These are phyloP conservation scores for Begonia peltatifolia DNA, from an alignment of 306 rosid genomes.

Conservation along the genomic window DNA sequence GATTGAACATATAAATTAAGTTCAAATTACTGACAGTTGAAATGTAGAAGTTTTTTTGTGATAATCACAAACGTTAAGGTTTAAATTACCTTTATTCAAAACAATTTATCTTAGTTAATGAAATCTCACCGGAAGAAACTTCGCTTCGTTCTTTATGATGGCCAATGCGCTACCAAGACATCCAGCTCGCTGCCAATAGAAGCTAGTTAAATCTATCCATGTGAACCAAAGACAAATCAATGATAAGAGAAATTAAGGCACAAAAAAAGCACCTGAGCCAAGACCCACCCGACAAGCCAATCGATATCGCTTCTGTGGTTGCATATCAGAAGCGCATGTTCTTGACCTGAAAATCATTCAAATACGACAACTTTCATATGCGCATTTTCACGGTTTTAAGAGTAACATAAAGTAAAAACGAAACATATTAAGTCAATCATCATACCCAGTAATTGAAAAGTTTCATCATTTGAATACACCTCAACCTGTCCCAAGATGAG, in stretches of 20 bases:
- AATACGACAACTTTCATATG: not conserved
- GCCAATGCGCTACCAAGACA: conserved; percentile 85
- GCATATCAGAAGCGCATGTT: conserved; percentile 69
- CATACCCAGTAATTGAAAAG: conserved; percentile 53
- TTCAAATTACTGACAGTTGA: no score
- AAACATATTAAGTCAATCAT: conserved; percentile 5
- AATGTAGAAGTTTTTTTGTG: no score
- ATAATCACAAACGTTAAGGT: no score
- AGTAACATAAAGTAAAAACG: no score
- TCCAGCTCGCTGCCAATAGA: conserved; percentile 49
- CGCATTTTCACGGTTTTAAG: no score
- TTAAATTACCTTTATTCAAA: no score
- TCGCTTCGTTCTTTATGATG: conserved; percentile 61
- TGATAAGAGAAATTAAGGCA: not conserved
- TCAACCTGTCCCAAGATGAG: conserved; percentile 44
- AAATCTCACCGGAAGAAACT: conserved; percentile 59
- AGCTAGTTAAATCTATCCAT: not conserved
- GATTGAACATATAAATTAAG: no score
- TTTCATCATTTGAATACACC: conserved; percentile 48
- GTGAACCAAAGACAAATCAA: not conserved
- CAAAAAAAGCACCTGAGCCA: conserved; percentile 63
- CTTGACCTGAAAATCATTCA: conserved; percentile 47
- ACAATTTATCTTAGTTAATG: no score
- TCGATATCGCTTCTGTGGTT: conserved; percentile 90
- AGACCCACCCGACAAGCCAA: conserved; percentile 92